These are phyloP conservation scores for Termitomyces sp. DNA, from an alignment of 768 basidiomycete species.

Conservation along the genomic window DNA sequence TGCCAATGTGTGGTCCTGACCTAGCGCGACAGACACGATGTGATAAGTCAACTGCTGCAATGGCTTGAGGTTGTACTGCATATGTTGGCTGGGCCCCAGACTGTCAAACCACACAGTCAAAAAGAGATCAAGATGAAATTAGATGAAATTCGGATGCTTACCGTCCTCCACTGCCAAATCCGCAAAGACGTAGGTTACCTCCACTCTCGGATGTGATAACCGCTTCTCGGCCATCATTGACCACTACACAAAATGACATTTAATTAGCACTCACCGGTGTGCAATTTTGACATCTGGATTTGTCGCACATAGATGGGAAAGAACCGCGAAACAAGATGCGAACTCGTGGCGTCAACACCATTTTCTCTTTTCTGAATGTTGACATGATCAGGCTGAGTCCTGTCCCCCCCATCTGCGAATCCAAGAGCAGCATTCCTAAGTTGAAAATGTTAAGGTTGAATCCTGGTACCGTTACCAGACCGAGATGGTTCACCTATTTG, in stretches of 20 bases:
- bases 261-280: conserved; percentile 54
- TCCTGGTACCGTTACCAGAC: neutral
- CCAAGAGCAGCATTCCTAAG: conserved; percentile 85
- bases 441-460: neutral
- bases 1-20: conserved; percentile 92
- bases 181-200: conserved; percentile 79
- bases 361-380: conserved; percentile 38
- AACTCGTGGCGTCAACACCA: conserved; percentile 16
- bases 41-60: conserved; percentile 50
- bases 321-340: conserved; percentile 45
- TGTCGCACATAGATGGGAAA: conserved; percentile 57
- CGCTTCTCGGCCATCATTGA: conserved; percentile 18
- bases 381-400: conserved; percentile 74
- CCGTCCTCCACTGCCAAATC: conserved; percentile 88
- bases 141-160: conserved; percentile 23
- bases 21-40: conserved; percentile 70
- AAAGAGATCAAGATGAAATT: neutral
- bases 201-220: conserved; percentile 69
- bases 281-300: conserved; percentile 81
- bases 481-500: conserved; percentile 50
- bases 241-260: neutral
- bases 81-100: conserved; percentile 71
- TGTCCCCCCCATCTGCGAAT: conserved; percentile 73
- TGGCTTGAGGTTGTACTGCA: conserved; percentile 68
- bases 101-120: conserved; percentile 28